Evolutionary conservation across 1,284 basidiomycete species (phyloP).

Genomic region (Lentinula novae-zelandiae): DNA sequence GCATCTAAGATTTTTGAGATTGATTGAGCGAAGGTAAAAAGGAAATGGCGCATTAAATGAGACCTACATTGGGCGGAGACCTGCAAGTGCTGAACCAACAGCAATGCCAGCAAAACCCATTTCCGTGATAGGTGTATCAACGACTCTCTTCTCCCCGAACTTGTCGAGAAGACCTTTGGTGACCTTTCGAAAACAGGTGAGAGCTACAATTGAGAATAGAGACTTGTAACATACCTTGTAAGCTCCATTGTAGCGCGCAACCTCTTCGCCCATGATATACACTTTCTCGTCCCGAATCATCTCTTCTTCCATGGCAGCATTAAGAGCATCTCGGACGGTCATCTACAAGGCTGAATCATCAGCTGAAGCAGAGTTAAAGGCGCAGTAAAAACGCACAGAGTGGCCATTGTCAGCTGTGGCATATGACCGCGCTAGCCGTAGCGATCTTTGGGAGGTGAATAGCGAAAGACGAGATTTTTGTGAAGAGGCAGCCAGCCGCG

Average conservation of each 20-base stretch:
- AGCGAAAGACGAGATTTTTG: constrained; percentile 39
- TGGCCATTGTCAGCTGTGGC: constrained; percentile 57
- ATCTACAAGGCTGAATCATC: constrained; percentile 50
- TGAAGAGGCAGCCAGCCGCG: constrained; percentile 49
- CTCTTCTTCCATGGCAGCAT: constrained; percentile 99
- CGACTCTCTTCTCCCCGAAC: constrained; percentile 98
- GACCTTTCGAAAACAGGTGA: constrained; percentile 48
- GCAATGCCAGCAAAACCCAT: constrained; percentile 99
- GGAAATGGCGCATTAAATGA: neutral
- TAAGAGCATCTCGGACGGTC: constrained; percentile 98
- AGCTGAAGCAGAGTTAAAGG: constrained; percentile 12
- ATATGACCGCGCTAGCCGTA: constrained; percentile 52
- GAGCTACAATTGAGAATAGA: constrained; percentile 4
- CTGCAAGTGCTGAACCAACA: constrained; percentile 91
- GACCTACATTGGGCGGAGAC: constrained; percentile 84
- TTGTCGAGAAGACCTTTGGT: constrained; percentile 99
- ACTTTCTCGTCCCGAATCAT: constrained; percentile 96
- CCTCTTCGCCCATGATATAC: constrained; percentile 97
- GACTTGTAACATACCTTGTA: constrained; percentile 74
- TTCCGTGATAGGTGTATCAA: constrained; percentile 98
- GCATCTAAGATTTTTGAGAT: constrained; percentile 52
- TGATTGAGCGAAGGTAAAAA: constrained; percentile 12
- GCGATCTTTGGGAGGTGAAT: constrained; percentile 35
- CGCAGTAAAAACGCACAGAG: constrained; percentile 39
- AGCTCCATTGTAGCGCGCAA: constrained; percentile 98